These are phyloP conservation scores for Fraxinus baroniana DNA, from an alignment of 305 asterid species.

Conservation along the genomic window DNA sequence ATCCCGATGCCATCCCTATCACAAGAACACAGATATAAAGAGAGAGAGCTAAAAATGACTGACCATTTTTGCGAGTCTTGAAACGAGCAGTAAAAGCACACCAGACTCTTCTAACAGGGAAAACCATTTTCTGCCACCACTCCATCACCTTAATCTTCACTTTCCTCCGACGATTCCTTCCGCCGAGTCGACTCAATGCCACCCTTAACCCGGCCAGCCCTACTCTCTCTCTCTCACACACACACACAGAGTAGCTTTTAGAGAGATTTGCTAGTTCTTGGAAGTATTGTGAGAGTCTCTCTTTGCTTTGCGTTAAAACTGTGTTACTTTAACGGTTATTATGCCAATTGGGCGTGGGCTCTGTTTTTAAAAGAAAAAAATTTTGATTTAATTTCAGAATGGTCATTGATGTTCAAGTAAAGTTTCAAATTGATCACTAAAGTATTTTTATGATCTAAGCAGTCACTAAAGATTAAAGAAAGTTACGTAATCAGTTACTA, in stretches of 20 bases:
- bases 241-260: background rate
- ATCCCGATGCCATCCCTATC: background rate
- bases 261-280: background rate
- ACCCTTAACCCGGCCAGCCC: slow-evolving; percentile 33
- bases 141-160: slow-evolving; percentile 70
- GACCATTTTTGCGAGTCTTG: slow-evolving; percentile 75
- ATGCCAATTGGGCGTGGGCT: background rate
- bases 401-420: background rate
- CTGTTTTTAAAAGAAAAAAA: background rate
- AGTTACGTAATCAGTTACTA: too few relatives aligned
- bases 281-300: background rate
- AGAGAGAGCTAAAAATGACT: slow-evolving; percentile 12
- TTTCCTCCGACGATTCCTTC: slow-evolving; percentile 60
- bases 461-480: background rate
- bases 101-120: slow-evolving; percentile 86
- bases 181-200: slow-evolving; percentile 59
- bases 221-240: background rate
- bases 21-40: background rate
- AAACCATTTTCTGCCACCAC: slow-evolving; percentile 76
- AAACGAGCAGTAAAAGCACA: slow-evolving; percentile 63
- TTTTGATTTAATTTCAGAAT: background rate
- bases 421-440: background rate
- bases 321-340: background rate
- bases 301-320: background rate
- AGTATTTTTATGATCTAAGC: too few relatives aligned